Percentiles rank a stretch among this genome's conserved stretches.
These are phyloP conservation scores for Phytopythium sindhum DNA, from an alignment of 352 stramenopile genomes.

Conservation along the genomic window DNA sequence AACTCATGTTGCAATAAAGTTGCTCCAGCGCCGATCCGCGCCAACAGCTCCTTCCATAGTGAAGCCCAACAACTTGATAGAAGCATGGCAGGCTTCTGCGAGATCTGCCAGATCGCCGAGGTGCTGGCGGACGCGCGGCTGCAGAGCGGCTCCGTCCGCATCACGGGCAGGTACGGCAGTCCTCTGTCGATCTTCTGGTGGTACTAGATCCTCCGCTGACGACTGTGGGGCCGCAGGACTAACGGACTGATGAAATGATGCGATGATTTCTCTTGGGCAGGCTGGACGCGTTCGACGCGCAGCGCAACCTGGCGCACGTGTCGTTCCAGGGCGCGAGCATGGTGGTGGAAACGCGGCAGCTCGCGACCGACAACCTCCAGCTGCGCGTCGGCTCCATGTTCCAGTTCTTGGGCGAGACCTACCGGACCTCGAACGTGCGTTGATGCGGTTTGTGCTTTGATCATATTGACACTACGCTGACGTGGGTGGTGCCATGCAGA, in stretches of 20 bases:
- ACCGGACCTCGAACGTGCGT: conserved; percentile 26
- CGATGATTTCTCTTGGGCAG: conserved; percentile 11
- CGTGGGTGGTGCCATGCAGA: conserved; percentile 11
- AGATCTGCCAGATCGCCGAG: conserved; percentile 83
- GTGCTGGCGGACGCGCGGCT: conserved; percentile 56
- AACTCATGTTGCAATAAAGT: neutral
- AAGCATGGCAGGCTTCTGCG: conserved; percentile 36
- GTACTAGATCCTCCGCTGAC: neutral
- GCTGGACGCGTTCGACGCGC: conserved; percentile 64
- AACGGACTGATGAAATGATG: neutral
- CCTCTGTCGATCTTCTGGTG: neutral
- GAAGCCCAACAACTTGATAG: too few species aligned
- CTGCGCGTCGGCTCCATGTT: conserved; percentile 76
- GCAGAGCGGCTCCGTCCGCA: conserved; percentile 72
- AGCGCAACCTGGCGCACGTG: conserved; percentile 34
- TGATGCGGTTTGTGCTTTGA: neutral
- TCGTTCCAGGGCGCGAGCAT: conserved; percentile 67
- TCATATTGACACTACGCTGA: neutral
- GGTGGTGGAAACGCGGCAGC: conserved; percentile 60
- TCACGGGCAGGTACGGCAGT: conserved; percentile 54
- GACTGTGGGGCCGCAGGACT: neutral
- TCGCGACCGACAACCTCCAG: conserved; percentile 46
- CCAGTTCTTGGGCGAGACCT: conserved; percentile 81
- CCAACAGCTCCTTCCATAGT: neutral
- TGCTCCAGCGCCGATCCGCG: neutral